These are phyloP conservation scores for Mycena indigotica DNA, from an alignment of 768 basidiomycete genomes.

Conservation along the genomic window DNA sequence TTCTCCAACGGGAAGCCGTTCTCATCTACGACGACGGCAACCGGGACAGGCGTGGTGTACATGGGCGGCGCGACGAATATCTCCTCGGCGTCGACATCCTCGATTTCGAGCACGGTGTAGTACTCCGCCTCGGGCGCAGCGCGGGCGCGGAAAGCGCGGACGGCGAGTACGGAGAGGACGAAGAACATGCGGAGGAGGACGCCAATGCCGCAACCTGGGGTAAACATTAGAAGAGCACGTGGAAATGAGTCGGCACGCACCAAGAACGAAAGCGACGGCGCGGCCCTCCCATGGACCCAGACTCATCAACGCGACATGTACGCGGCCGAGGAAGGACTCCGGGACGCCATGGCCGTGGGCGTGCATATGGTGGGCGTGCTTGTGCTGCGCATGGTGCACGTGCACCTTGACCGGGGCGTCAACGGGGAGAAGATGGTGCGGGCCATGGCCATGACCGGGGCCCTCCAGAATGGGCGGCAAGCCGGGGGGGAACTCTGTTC, in stretches of 20 bases:
- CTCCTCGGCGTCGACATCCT: conserved; percentile 51
- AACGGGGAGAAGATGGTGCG: too few species aligned
- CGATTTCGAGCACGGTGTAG: conserved; percentile 41
- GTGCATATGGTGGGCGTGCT: neutral
- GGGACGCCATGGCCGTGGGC: neutral
- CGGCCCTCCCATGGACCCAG: conserved; percentile 87
- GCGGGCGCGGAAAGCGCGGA: conserved; percentile 51
- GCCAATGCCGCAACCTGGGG: conserved; percentile 75
- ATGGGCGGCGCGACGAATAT: conserved; percentile 58
- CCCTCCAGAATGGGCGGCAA: too few species aligned
- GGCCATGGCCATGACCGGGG: too few species aligned
- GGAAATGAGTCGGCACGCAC: conserved; percentile 43
- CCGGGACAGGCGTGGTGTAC: conserved; percentile 46
- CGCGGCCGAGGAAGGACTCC: neutral
- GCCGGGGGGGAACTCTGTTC: too few species aligned
- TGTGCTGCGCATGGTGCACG: neutral
- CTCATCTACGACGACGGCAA: conserved; percentile 14
- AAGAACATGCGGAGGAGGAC: conserved; percentile 81
- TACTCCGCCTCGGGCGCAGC: conserved; percentile 38
- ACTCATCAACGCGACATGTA: conserved; percentile 52
- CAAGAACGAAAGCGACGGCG: conserved; percentile 81
- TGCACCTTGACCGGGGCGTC: neutral
- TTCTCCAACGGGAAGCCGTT: neutral
- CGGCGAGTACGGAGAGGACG: conserved; percentile 65
- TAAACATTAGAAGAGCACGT: neutral